Conservation (phyloP, 805 yeast species). For the Barnettozyma sucrosica region DNA sequence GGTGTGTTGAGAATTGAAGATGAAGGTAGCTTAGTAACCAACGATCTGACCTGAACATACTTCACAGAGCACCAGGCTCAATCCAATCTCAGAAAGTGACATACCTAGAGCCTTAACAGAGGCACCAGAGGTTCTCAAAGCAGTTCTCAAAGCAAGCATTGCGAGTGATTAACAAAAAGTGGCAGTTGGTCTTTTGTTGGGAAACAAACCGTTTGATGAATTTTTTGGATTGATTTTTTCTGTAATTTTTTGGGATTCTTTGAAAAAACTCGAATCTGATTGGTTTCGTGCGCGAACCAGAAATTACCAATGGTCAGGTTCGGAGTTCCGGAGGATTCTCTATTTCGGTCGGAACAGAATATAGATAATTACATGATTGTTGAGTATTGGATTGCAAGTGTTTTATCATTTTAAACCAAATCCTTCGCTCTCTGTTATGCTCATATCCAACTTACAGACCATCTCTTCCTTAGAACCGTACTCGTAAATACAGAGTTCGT, state of each 20-base stretch:
- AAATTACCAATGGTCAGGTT: background rate
- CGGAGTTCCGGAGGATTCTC: background rate
- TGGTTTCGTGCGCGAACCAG: slow-evolving; percentile 17
- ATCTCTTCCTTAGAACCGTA: slow-evolving; percentile 55
- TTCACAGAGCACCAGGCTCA: background rate
- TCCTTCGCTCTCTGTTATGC: slow-evolving; percentile 77
- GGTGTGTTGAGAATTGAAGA: background rate
- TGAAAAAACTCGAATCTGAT: slow-evolving; percentile 25
- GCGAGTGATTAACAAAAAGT: slow-evolving; percentile 3
- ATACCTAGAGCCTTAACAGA: slow-evolving; percentile 25
- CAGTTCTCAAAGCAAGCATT: slow-evolving; percentile 28
- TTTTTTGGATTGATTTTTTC: slow-evolving; percentile 4
- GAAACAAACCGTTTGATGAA: background rate
- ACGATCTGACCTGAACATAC: background rate
- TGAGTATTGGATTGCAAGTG: no score
- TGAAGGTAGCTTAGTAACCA: background rate
- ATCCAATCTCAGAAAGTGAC: slow-evolving; percentile 5
- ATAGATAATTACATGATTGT: no score
- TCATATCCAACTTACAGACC: slow-evolving; percentile 51
- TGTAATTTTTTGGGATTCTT: slow-evolving; percentile 9
- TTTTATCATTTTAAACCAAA: slow-evolving; percentile 62
- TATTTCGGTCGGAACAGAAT: background rate
- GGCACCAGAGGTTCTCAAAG: slow-evolving; percentile 22
- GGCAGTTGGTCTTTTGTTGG: background rate
- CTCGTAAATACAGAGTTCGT: slow-evolving; percentile 73